Base-by-base conservation (phyloP, 169 alveolate species). In the Eimeria falciformis region DNA sequence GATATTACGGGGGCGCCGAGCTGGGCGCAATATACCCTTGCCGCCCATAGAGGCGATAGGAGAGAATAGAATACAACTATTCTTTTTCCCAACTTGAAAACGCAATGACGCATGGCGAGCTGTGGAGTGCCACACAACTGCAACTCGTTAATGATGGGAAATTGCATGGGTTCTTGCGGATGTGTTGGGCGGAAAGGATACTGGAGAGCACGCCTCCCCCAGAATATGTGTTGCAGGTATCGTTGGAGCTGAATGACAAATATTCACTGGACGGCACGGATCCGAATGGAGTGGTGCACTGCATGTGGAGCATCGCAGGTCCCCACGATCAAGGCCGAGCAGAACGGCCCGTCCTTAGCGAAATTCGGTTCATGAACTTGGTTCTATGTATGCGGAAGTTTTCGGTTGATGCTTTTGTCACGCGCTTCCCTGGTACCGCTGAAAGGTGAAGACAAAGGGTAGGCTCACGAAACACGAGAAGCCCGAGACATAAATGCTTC, bases 21-120 rank as follows among this genome's bases (percentile, higher is more conserved):
- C n/a, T 96, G 98, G 98, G 98, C 97, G 1, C 95, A 93, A 92
- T 94, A 95, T 45, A 91, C 96, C 23, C 82, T 96, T n/a, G 81
- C 69, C 66, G 93, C 75, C 69, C 97, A 96, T 75, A 92, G 82
- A 23, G 58, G 91, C 7, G 98, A 96, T 65, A 94, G 94, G 71
- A 93, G 98, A 29, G 96, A 94, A 46, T 17, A n/a, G n/a, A n/a
- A n/a, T 89, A 82, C 29, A 50, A 53, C 9, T 92, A 90, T 40
- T 73, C 93, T 3, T 91, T 94, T 3, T 88, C 92, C 66, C 93
- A 94, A 11, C 95, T 95, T 43, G 95, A 94, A 91, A 85, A 45
- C n/a, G 97, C 95, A 40, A 95, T 94, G 90, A 96, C 98, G 14
- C 96, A 96, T 58, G 96, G 94, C 88, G 95, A 81, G 7, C 71